Evolutionary conservation across 2,329 filamentous ascomycete genomes (phyloP), one percentile per base, ranked within the genome.

Genomic region (Aspergillus oerlinghausenensis): DNA sequence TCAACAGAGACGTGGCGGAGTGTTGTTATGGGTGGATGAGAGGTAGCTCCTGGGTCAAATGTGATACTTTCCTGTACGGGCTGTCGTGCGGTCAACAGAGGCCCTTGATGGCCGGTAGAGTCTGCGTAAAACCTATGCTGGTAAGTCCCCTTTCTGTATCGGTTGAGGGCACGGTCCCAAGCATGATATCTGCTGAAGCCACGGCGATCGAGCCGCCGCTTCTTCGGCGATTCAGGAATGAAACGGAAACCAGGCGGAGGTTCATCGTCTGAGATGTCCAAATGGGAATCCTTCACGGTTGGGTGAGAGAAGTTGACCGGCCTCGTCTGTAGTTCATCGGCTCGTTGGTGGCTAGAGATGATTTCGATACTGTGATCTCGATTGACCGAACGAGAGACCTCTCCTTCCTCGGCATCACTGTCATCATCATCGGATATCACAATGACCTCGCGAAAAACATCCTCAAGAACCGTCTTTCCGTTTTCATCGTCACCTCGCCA

Each of bases 381-480:
- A 42, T 70, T 67, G 51, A 51, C 58, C 48, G 65, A 51, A 49
- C 58, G 60, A 28, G 63, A 54, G 8, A 62, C 60, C 32, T 65
- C 61, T 51, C 73, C 75, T 51, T 76, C 70, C 54, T 76, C 75
- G 26, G 69, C 69, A 47, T 77, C 75, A 52, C 74, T 75, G 47
- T 83, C 81, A 53, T 85, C 82, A 62, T 85, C 83, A 65, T 85
- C 83, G 53, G 84, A 83, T 55, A 87, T 81, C 53, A 86, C 80
- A 63, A 87, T 85, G 56, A 85, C 81, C 69, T 87, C 84, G 51
- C 82, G 80, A 53, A 87, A 83, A 29, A 84, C 81, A 62, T 86
- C 83, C 65, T 86, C 83, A 23, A 86, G 73, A 52, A 82, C 82
- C 47, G 75, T 74, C 51, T 75, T 75, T 66, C 67, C 80, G 73